phyloP scores from a whole-genome alignment of 768 basidiomycete species.

The Mrakia frigida region DNA sequence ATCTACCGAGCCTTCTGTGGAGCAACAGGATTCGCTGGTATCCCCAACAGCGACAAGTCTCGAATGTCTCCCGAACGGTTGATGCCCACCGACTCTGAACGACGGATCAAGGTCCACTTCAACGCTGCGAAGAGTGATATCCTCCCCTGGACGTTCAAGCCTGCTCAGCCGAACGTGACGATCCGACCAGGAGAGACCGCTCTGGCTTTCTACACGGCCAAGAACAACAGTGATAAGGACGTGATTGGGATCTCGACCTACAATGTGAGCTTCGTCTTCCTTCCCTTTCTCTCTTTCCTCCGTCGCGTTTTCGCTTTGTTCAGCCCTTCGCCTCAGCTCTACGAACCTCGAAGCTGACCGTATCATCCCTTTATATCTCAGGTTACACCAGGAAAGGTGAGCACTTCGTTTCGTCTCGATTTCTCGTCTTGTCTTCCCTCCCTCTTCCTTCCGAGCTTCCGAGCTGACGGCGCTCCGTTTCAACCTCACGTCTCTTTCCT shows the following conservation, averaged over 20 bases:
- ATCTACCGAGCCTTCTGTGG: slow-evolving; percentile 97
- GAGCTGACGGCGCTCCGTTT: background rate
- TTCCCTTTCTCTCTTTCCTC: background rate
- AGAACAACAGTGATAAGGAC: slow-evolving; percentile 74
- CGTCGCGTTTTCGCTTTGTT: background rate
- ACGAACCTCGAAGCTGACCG: background rate
- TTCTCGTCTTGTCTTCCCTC: background rate
- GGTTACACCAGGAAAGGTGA: slow-evolving; percentile 86
- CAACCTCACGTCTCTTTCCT: background rate
- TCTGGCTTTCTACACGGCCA: slow-evolving; percentile 91
- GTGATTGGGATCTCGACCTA: slow-evolving; percentile 98
- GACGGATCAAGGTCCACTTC: slow-evolving; percentile 86
- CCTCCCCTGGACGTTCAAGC: slow-evolving; percentile 87
- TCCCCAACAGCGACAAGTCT: slow-evolving; percentile 71
- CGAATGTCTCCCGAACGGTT: slow-evolving; percentile 40
- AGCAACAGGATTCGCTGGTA: slow-evolving; percentile 93
- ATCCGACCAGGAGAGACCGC: slow-evolving; percentile 95
- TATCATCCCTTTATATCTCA: background rate
- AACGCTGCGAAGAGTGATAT: slow-evolving; percentile 86
- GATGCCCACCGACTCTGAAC: slow-evolving; percentile 36
- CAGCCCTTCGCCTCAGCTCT: background rate
- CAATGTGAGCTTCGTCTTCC: slow-evolving; percentile 52
- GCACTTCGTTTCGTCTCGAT: slow-evolving; percentile 38
- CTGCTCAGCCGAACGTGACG: slow-evolving; percentile 80
- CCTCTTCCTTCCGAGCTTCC: background rate